Evolutionary conservation across 2,329 filamentous ascomycete genomes (phyloP).

Genomic region (Ceratocystis papillata): DNA sequence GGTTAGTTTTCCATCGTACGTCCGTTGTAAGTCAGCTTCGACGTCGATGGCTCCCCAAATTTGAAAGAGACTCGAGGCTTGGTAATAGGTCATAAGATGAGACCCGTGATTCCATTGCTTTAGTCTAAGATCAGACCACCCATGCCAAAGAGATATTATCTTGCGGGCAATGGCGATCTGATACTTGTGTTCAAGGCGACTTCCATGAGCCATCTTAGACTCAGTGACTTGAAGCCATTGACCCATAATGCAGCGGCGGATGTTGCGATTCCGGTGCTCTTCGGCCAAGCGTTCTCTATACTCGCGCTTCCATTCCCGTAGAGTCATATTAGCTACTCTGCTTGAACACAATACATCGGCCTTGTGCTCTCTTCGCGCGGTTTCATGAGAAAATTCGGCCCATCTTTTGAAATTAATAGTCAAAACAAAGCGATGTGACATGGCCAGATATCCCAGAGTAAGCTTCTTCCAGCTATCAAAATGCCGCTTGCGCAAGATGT

Average conservation of each 20-base stretch:
- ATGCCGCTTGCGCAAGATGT: slow-evolving; percentile 51
- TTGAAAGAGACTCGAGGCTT: not conserved
- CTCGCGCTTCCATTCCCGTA: slow-evolving; percentile 23
- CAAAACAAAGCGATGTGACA: slow-evolving; percentile 19
- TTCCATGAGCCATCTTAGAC: not conserved
- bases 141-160: slow-evolving; percentile 11
- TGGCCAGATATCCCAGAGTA: slow-evolving; percentile 21
- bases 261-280: slow-evolving; percentile 17
- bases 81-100: slow-evolving; percentile 10
- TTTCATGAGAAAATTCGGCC: slow-evolving; percentile 18
- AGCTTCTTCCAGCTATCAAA: slow-evolving; percentile 27
- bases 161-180: slow-evolving; percentile 12
- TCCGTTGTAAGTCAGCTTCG: slow-evolving; percentile 12
- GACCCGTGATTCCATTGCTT: slow-evolving; percentile 12
- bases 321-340: slow-evolving; percentile 19
- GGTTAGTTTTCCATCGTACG: slow-evolving; percentile 17
- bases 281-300: slow-evolving; percentile 19
- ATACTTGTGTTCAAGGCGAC: slow-evolving; percentile 14
- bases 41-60: slow-evolving; percentile 12
- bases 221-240: slow-evolving; percentile 25
- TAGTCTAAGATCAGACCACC: slow-evolving; percentile 9
- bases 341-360: slow-evolving; percentile 22
- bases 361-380: slow-evolving; percentile 18
- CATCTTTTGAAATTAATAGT: slow-evolving; percentile 24
- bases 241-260: slow-evolving; percentile 13